Evolutionary conservation across 176 grass and related monocot genomes (phyloP).

Genomic region (Secale cereale): DNA sequence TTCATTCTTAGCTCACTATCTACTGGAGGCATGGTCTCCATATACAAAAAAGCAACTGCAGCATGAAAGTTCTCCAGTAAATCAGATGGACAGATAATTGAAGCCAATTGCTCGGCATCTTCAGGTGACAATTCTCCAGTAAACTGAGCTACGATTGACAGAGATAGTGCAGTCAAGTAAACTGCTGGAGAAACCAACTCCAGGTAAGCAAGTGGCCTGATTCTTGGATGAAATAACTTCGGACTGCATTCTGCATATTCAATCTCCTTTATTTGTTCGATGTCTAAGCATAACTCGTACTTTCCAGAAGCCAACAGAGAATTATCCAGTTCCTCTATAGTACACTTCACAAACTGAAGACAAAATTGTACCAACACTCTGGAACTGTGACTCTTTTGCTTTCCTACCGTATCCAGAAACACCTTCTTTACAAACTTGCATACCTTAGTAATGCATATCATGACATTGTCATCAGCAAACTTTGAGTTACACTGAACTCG

Average conservation of each 20-base stretch:
- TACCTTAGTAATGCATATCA: conserved; percentile 37
- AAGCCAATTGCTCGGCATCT: conserved; percentile 27
- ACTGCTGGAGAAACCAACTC: conserved; percentile 54
- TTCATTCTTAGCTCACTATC: conserved; percentile 10
- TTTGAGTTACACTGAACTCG: conserved; percentile 36
- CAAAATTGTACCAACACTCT: conserved; percentile 31
- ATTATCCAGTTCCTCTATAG: conserved; percentile 45
- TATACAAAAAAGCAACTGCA: conserved; percentile 45
- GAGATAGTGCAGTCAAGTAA: conserved; percentile 34
- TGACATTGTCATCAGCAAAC: conserved; percentile 14
- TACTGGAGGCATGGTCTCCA: conserved; percentile 3
- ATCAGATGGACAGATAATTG: conserved; percentile 8
- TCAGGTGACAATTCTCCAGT: conserved; percentile 20
- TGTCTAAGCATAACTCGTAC: conserved; percentile 40
- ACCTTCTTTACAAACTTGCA: conserved; percentile 54
- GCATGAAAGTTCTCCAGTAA: conserved; percentile 16
- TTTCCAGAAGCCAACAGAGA: conserved; percentile 34
- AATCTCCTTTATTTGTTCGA: conserved; percentile 37
- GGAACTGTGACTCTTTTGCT: conserved; percentile 27
- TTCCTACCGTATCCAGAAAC: conserved; percentile 35
- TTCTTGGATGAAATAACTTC: conserved; percentile 22
- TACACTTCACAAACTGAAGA: conserved; percentile 46
- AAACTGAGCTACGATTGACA: conserved; percentile 42
- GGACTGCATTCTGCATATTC: conserved; percentile 19
- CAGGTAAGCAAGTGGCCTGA: conserved; percentile 29